Evolutionary conservation across 257 asterid genomes (phyloP).

Genomic region (Euphrasia confusa): DNA sequence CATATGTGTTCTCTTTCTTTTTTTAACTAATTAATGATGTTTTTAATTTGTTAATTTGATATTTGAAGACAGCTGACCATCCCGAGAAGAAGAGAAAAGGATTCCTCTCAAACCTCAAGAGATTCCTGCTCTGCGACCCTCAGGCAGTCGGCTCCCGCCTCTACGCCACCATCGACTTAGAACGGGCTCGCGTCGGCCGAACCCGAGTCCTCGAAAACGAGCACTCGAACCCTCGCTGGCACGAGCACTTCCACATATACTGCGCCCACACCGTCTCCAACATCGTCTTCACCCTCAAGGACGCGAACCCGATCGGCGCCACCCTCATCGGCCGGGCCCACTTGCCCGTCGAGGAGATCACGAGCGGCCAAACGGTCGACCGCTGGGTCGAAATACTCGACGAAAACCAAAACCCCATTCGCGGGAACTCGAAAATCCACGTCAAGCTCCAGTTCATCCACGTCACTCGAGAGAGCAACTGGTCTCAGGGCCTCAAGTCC

Average conservation of each 20-base stretch:
- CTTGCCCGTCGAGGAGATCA: conserved; percentile 52
- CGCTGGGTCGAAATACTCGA: conserved; percentile 58
- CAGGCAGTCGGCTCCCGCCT: conserved; percentile 50
- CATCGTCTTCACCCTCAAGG: conserved; percentile 65
- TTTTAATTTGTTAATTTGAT: neutral
- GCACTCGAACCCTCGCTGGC: conserved; percentile 67
- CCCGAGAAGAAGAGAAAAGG: conserved; percentile 35
- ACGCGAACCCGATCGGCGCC: conserved; percentile 61
- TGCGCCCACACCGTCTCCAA: conserved; percentile 66
- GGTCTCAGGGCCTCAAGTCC: conserved; percentile 63
- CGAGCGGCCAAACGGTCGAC: conserved; percentile 42
- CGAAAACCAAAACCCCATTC: conserved; percentile 45
- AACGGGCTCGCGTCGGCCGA: conserved; percentile 64
- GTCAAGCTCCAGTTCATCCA: conserved; percentile 46
- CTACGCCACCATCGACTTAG: conserved; percentile 75
- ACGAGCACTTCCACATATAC: conserved; percentile 51
- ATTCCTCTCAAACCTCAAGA: conserved; percentile 40
- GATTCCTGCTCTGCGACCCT: conserved; percentile 48
- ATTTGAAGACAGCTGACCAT: conserved; percentile 34
- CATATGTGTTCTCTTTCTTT: neutral
- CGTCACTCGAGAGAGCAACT: conserved; percentile 45
- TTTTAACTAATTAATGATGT: neutral
- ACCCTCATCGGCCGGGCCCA: conserved; percentile 75
- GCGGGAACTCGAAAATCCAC: conserved; percentile 57
- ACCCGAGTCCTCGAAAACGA: conserved; percentile 44